These are phyloP conservation scores for Phytophthora kernoviae DNA, from an alignment of 352 stramenopile genomes.

Conservation along the genomic window DNA sequence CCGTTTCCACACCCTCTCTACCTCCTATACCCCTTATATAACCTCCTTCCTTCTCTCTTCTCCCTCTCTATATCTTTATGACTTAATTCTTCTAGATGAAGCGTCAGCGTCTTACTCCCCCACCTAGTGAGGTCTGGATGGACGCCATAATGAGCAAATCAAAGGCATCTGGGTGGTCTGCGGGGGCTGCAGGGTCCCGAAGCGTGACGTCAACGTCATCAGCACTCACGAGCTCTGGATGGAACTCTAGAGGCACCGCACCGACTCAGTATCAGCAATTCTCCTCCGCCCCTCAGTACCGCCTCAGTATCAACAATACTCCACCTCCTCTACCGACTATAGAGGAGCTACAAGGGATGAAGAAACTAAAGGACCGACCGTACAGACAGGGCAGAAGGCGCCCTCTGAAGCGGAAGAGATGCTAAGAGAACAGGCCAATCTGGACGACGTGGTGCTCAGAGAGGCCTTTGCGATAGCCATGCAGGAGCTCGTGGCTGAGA, in stretches of 20 bases:
- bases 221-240: neutral
- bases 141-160: slow-evolving; percentile 77
- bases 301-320: slow-evolving; percentile 19
- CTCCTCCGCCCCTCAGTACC: neutral
- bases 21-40: neutral
- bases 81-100: slow-evolving; percentile 21
- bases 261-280: neutral
- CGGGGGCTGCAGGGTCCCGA: neutral
- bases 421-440: slow-evolving; percentile 36
- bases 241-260: neutral
- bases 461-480: slow-evolving; percentile 56
- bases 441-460: slow-evolving; percentile 49
- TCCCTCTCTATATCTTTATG: slow-evolving; percentile 1
- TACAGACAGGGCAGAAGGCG: slow-evolving; percentile 22
- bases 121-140: slow-evolving; percentile 72
- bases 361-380: neutral
- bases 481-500: slow-evolving; percentile 56
- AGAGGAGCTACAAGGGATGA: neutral
- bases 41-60: neutral
- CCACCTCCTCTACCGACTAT: slow-evolving; percentile 4
- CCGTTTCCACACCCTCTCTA: neutral
- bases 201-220: slow-evolving; percentile 6
- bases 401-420: slow-evolving; percentile 29
- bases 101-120: slow-evolving; percentile 34
- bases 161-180: slow-evolving; percentile 35